phyloP scores from a whole-genome alignment of 2,329 filamentous ascomycete species.

The Ilyonectria robusta region DNA sequence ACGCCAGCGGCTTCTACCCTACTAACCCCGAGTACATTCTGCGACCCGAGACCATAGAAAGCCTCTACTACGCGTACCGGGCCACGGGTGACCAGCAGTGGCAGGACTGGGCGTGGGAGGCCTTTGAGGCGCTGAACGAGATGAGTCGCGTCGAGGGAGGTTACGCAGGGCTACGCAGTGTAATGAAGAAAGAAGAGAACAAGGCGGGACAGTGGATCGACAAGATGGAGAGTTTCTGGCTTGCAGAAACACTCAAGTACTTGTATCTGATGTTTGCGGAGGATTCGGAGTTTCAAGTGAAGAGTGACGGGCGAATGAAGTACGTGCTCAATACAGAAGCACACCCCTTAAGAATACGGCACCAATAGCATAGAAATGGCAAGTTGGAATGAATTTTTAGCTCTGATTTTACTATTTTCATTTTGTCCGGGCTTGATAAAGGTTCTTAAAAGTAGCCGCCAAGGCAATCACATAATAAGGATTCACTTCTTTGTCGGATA shows the following conservation, averaged over 20 bases:
- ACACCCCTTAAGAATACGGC: slow-evolving; percentile 26
- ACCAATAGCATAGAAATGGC: not conserved
- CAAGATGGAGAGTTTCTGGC: slow-evolving; percentile 44
- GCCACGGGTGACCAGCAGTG: slow-evolving; percentile 35
- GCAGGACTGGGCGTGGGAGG: slow-evolving; percentile 39
- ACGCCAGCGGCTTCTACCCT: slow-evolving; percentile 30
- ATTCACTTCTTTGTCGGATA: no score
- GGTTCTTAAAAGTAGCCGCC: no score
- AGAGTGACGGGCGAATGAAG: slow-evolving; percentile 35
- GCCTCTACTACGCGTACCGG: slow-evolving; percentile 38
- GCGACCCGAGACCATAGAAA: slow-evolving; percentile 36
- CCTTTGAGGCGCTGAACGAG: slow-evolving; percentile 18
- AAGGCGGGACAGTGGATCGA: slow-evolving; percentile 63
- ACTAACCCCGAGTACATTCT: slow-evolving; percentile 36
- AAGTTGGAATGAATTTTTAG: not conserved
- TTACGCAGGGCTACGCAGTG: slow-evolving; percentile 17
- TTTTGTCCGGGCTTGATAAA: not conserved
- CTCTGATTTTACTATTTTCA: not conserved
- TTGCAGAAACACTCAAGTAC: slow-evolving; percentile 42
- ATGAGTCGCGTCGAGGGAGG: slow-evolving; percentile 33
- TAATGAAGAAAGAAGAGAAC: slow-evolving; percentile 50
- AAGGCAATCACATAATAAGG: no score
- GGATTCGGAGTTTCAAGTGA: slow-evolving; percentile 33
- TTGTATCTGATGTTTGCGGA: slow-evolving; percentile 40
- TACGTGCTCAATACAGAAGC: slow-evolving; percentile 41